These are phyloP conservation scores for Botrytis fragariae DNA, from an alignment of 2,329 filamentous ascomycete genomes.

Conservation along the genomic window DNA sequence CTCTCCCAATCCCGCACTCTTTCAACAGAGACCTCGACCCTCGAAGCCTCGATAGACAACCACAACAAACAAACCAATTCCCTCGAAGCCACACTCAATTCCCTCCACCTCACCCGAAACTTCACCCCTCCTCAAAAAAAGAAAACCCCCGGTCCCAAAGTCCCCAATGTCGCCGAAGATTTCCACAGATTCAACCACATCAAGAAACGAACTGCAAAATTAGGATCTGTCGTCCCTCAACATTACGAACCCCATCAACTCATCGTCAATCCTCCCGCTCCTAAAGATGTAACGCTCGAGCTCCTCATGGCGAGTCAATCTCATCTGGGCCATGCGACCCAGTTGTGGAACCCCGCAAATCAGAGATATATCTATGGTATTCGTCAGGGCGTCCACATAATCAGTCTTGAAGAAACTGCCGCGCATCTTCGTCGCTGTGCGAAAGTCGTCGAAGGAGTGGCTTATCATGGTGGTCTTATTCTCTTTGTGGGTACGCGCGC, in stretches of 20 bases:
- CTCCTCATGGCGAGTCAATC: conserved; percentile 83
- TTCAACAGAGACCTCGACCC: conserved; percentile 31
- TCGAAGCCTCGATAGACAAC: conserved; percentile 23
- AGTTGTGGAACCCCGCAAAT: conserved; percentile 92
- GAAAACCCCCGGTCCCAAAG: neutral
- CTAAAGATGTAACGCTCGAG: conserved; percentile 83
- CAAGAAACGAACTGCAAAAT: conserved; percentile 45
- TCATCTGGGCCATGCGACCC: conserved; percentile 87
- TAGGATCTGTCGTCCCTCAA: conserved; percentile 50
- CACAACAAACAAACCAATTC: conserved; percentile 25
- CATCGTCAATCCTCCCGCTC: conserved; percentile 68
- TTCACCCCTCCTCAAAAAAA: conserved; percentile 21
- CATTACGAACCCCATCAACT: conserved; percentile 66
- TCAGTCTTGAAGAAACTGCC: conserved; percentile 84
- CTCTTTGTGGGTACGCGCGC: conserved; percentile 86
- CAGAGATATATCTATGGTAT: conserved; percentile 92
- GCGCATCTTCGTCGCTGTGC: conserved; percentile 88
- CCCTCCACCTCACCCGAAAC: conserved; percentile 27
- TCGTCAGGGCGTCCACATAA: conserved; percentile 85
- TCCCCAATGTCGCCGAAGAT: conserved; percentile 22
- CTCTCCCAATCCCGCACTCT: conserved; percentile 43
- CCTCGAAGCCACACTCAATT: conserved; percentile 29
- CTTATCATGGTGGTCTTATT: conserved; percentile 77
- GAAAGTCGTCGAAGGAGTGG: conserved; percentile 86
- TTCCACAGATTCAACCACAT: conserved; percentile 38